These are phyloP conservation scores for Sporothrix variecibatus DNA, from an alignment of 2,329 filamentous ascomycete genomes.

Conservation along the genomic window DNA sequence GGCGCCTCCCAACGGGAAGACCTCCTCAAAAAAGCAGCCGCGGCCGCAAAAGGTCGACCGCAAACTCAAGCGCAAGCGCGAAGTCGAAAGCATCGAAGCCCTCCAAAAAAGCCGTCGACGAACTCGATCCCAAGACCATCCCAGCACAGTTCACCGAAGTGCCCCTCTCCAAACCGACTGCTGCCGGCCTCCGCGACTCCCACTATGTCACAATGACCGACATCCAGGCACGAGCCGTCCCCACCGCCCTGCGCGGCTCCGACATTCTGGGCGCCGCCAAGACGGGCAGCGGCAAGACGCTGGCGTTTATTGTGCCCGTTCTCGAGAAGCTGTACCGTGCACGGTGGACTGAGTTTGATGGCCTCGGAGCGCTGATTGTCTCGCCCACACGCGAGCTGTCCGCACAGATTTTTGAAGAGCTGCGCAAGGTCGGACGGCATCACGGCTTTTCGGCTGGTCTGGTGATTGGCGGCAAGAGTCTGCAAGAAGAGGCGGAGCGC, in stretches of 20 bases:
- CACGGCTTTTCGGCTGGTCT: slow-evolving; percentile 91
- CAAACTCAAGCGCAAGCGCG: slow-evolving; percentile 35
- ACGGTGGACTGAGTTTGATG: slow-evolving; percentile 88
- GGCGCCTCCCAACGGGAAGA: slow-evolving; percentile 25
- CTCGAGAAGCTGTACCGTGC: slow-evolving; percentile 88
- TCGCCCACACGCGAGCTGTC: slow-evolving; percentile 93
- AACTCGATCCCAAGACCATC: slow-evolving; percentile 56
- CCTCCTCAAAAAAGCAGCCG: slow-evolving; percentile 18
- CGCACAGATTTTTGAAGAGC: slow-evolving; percentile 93
- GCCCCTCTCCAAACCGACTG: slow-evolving; percentile 80
- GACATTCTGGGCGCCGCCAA: slow-evolving; percentile 95
- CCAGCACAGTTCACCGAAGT: slow-evolving; percentile 76
- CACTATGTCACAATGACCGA: slow-evolving; percentile 92
- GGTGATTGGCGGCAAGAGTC: slow-evolving; percentile 88
- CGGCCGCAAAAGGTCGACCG: slow-evolving; percentile 29
- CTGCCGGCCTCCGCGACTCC: slow-evolving; percentile 75
- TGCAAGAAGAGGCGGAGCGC: slow-evolving; percentile 83
- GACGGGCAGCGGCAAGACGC: slow-evolving; percentile 92
- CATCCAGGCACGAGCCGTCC: slow-evolving; percentile 87
- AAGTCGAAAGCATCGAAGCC: slow-evolving; percentile 35
- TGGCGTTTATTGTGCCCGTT: slow-evolving; percentile 89
- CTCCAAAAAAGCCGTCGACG: slow-evolving; percentile 34
- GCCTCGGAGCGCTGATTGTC: slow-evolving; percentile 87
- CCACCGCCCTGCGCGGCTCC: slow-evolving; percentile 76
- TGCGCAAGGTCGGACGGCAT: slow-evolving; percentile 84